Percentiles rank a stretch among this genome's conserved stretches.
These are phyloP conservation scores for Yamadazyma triangularis DNA, from an alignment of 1,139 yeast species.

Conservation along the genomic window DNA sequence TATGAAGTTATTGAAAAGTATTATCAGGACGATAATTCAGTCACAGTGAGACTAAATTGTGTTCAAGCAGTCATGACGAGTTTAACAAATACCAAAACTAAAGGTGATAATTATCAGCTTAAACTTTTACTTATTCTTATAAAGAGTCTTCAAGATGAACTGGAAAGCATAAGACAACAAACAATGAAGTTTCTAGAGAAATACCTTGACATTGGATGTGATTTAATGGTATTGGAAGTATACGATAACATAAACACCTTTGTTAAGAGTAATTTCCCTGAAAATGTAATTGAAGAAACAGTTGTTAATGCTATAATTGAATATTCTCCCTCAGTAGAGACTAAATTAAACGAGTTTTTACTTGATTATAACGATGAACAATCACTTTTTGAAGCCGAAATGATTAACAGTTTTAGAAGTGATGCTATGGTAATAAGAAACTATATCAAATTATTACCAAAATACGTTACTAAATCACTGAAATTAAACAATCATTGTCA, in stretches of 20 bases:
- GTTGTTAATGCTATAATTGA: background rate
- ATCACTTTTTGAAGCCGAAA: slow-evolving; percentile 29
- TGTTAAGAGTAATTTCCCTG: too few relatives aligned
- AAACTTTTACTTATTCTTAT: slow-evolving; percentile 7
- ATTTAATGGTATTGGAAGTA: too few relatives aligned
- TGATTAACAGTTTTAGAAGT: slow-evolving; percentile 26
- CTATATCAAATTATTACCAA: too few relatives aligned
- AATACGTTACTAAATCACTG: slow-evolving; percentile 6
- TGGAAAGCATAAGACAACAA: slow-evolving; percentile 37
- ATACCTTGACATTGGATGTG: too few relatives aligned
- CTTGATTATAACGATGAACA: slow-evolving; percentile 3
- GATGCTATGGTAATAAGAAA: too few relatives aligned
- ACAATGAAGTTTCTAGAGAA: background rate
- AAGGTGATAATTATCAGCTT: too few relatives aligned
- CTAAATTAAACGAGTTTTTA: slow-evolving; percentile 2
- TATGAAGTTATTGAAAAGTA: background rate
- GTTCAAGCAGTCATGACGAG: slow-evolving; percentile 43
- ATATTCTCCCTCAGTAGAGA: slow-evolving; percentile 1
- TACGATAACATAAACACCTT: too few relatives aligned
- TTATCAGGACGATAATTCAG: slow-evolving; percentile 40
- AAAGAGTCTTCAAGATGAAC: slow-evolving; percentile 48
- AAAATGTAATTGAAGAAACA: too few relatives aligned
- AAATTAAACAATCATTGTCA: background rate
- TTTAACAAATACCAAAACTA: too few relatives aligned
- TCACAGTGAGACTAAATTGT: slow-evolving; percentile 44